These are phyloP conservation scores for Chalciporus piperatus DNA, from an alignment of 768 basidiomycete genomes.

Conservation along the genomic window DNA sequence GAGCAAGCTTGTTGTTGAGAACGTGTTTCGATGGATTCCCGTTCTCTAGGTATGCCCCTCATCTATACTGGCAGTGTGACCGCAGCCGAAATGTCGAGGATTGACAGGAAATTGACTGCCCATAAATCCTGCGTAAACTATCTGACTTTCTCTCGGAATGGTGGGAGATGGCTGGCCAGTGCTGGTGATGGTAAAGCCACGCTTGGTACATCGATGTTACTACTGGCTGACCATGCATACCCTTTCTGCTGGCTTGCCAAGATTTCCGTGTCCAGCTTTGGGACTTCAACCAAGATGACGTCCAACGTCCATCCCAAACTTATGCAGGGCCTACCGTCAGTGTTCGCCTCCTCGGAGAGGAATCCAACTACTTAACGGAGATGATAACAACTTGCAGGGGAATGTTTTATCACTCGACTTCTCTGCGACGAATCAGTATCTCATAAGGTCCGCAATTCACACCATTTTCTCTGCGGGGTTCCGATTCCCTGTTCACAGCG, in stretches of 20 bases:
- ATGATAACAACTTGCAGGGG: conserved; percentile 40
- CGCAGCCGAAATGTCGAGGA: conserved; percentile 1
- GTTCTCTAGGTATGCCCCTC: conserved; percentile 31
- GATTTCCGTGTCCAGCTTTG: conserved; percentile 58
- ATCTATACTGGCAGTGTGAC: not conserved
- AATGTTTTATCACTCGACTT: conserved; percentile 73
- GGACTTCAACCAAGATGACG: conserved; percentile 64
- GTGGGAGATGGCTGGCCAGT: conserved; percentile 62
- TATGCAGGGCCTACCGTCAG: conserved; percentile 45
- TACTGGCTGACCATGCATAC: conserved; percentile 11
- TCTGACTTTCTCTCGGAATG: conserved; percentile 56
- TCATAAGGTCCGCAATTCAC: conserved; percentile 56
- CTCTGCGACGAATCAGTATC: conserved; percentile 59
- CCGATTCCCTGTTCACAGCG: conserved; percentile 35
- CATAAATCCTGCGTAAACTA: conserved; percentile 68
- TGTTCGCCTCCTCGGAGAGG: conserved; percentile 27
- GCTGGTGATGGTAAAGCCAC: conserved; percentile 61
- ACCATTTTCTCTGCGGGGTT: conserved; percentile 12
- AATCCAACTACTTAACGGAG: conserved; percentile 6
- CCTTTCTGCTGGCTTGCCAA: conserved; percentile 30
- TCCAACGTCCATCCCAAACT: conserved; percentile 39
- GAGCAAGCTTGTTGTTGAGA: conserved; percentile 16
- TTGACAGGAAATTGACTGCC: conserved; percentile 33
- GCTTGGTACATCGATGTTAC: conserved; percentile 1
- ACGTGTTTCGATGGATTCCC: conserved; percentile 30